Evolutionary conservation across 257 asterid species (phyloP), one percentile per base, ranked within the genome.

Genomic region (Salvia miltiorrhiza): DNA sequence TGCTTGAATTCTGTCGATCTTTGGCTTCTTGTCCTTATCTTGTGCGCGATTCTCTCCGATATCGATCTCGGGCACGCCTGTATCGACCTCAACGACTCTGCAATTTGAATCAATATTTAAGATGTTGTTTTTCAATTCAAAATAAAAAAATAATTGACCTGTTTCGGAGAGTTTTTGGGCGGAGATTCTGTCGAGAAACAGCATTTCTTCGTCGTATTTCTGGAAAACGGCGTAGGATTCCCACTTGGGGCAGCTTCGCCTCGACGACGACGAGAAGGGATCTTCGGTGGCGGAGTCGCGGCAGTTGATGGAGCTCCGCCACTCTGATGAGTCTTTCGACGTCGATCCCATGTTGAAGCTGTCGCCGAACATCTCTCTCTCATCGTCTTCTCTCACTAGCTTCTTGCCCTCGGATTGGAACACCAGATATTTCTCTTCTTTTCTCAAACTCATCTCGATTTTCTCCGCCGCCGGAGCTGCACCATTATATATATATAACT

Each of bases 191-290:
- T 92, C 98, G n/a, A 92, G 64, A 45, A 90, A 92, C 37, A 90
- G 17, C 98, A 92, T 92, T 73, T 92, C 98, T 61, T 92, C 98
- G 20, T 92, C 97, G 64, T 92, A 92, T 69, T 92, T 92, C 12
- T 90, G 98, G 79, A 90, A 92, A 7, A 92, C 84, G 0, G 97
- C 77, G 80, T 92, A 92, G 41, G 98, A 92, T 54, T 92, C 98
- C 98, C 98, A 92, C 23, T 90, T 88, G 39, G 98, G 98, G 53
- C 97, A 92, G 70, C 98, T 92, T 57, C 98, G 61, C 40, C 98
- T 62, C 2, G 98, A 92, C 11, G 98, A 92, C 1, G 96, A 86
- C 0, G 97, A 90, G 56, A 88, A 92, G 0, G 96, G 96, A 62
- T 93, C 98, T 0, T 93, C 98, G 7, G 93, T 85, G 12, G 87